phyloP scores from a whole-genome alignment of 2,329 filamentous ascomycete genomes.

The Trichophyton rubrum region DNA sequence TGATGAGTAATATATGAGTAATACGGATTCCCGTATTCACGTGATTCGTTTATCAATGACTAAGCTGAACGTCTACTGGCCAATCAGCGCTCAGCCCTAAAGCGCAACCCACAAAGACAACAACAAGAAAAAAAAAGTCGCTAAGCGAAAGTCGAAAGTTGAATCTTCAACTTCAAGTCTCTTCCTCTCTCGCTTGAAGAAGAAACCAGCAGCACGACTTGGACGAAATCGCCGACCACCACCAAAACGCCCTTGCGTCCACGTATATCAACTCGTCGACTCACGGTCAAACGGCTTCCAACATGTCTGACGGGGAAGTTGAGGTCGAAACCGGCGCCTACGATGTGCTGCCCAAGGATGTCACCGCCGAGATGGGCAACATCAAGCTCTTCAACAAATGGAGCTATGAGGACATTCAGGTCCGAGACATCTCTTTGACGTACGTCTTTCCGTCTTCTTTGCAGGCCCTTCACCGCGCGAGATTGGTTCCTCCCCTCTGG shows the following conservation, averaged over 20 bases:
- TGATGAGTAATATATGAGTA: neutral
- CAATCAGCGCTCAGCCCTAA: conserved; percentile 28
- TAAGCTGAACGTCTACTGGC: neutral
- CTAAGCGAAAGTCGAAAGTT: conserved; percentile 32
- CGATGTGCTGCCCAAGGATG: conserved; percentile 83
- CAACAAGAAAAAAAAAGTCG: conserved; percentile 13
- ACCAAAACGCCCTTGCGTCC: conserved; percentile 17
- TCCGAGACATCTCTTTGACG: conserved; percentile 99
- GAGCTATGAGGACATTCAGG: conserved; percentile 98
- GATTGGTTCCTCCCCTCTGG: neutral
- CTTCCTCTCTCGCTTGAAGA: conserved; percentile 15
- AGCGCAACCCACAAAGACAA: conserved; percentile 22
- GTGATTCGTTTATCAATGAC: conserved; percentile 1
- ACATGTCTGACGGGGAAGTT: conserved; percentile 95
- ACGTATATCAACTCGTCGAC: conserved; percentile 28
- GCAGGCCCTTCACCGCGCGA: neutral
- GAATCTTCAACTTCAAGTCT: conserved; percentile 25
- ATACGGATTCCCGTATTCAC: neutral
- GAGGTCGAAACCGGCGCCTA: conserved; percentile 57
- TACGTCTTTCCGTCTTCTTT: conserved; percentile 44
- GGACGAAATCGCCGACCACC: conserved; percentile 23
- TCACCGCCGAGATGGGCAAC: conserved; percentile 75
- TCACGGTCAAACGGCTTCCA: conserved; percentile 34
- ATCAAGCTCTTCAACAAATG: conserved; percentile 98
- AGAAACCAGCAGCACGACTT: conserved; percentile 20